These are phyloP conservation scores for Spiromastix sp. DNA, from an alignment of 2,329 filamentous ascomycete species.

Conservation along the genomic window DNA sequence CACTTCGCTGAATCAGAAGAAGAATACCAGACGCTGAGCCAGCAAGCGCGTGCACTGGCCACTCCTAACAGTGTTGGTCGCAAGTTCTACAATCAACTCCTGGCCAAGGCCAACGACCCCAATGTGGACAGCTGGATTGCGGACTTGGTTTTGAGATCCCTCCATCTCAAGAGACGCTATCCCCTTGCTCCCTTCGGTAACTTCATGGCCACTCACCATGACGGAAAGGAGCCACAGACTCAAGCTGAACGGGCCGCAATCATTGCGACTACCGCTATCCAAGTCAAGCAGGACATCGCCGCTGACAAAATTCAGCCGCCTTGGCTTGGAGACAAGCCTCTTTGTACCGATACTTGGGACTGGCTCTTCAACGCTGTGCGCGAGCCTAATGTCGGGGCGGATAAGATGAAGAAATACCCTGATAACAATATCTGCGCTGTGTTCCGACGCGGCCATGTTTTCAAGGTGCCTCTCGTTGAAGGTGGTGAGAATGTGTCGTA, in stretches of 20 bases:
- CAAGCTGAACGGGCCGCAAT: constrained; percentile 1
- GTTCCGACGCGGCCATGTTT: constrained; percentile 3
- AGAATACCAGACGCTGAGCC: neutral
- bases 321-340: neutral
- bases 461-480: neutral
- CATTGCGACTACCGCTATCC: constrained; percentile 1
- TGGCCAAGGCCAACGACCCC: constrained; percentile 1
- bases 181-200: neutral
- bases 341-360: neutral
- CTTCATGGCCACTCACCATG: neutral
- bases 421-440: constrained; percentile 1
- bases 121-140: constrained; percentile 3
- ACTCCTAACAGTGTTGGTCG: neutral
- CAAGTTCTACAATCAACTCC: neutral
- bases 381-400: constrained; percentile 1
- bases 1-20: constrained; percentile 1
- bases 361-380: constrained; percentile 4
- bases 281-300: constrained; percentile 1
- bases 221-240: neutral
- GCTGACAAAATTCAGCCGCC: neutral
- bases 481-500: neutral
- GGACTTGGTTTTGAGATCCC: neutral
- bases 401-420: constrained; percentile 3
- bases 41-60: neutral
- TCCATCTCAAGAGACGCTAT: neutral